Conservation (phyloP, 306 rosid species). For the Begonia masoniana region DNA sequence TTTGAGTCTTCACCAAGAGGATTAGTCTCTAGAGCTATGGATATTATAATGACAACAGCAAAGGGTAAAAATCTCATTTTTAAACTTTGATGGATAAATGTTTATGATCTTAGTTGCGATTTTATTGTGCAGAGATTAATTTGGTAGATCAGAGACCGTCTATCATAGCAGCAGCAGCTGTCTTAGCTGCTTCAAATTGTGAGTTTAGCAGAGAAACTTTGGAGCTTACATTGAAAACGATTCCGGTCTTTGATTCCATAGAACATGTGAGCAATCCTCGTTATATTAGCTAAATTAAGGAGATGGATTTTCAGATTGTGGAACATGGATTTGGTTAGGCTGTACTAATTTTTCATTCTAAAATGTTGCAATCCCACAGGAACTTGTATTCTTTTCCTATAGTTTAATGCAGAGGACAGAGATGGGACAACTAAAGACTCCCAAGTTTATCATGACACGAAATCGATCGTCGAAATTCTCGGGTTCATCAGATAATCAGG, state of each 20-base stretch:
- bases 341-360: conserved; percentile 3
- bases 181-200: conserved; percentile 46
- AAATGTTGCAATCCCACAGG: conserved; percentile 42
- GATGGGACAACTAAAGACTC: conserved; percentile 36
- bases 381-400: conserved; percentile 43
- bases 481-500: conserved; percentile 29
- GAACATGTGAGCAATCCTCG: conserved; percentile 46
- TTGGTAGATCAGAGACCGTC: conserved; percentile 57
- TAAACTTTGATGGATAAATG: too few species aligned
- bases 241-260: conserved; percentile 39
- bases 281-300: too few species aligned
- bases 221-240: conserved; percentile 33
- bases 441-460: conserved; percentile 21
- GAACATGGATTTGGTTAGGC: conserved; percentile 3
- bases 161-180: conserved; percentile 63
- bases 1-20: conserved; percentile 24
- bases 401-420: conserved; percentile 42
- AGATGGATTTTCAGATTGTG: background rate
- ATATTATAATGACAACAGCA: conserved; percentile 31
- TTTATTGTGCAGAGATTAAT: conserved; percentile 33
- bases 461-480: conserved; percentile 7
- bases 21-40: conserved; percentile 36
- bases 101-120: too few species aligned
- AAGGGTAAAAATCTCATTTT: conserved; percentile 35
- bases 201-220: conserved; percentile 34